Percentiles rank a stretch among this genome's conserved stretches.
Evolutionary conservation across 129 eudicot genomes (phyloP).

Genomic region (Tagetes patula): DNA sequence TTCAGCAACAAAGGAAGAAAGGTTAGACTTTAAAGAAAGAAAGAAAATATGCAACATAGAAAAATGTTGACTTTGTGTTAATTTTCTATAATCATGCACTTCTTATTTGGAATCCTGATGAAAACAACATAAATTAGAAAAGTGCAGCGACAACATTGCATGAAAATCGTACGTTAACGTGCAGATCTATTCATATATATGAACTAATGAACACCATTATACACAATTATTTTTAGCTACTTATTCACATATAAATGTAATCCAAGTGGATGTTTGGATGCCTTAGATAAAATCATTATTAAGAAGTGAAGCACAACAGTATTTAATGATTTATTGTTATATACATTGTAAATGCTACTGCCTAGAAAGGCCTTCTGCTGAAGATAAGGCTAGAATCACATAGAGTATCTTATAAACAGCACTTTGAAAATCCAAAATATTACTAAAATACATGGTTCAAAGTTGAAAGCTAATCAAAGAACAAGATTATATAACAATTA

Average conservation of each 20-base stretch:
- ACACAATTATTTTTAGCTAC: background rate
- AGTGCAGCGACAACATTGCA: background rate
- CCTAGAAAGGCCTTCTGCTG: background rate
- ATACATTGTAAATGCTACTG: background rate
- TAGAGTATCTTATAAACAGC: background rate
- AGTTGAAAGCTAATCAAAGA: background rate
- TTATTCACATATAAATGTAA: background rate
- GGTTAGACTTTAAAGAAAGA: background rate
- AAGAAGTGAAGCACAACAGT: background rate
- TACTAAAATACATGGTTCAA: background rate
- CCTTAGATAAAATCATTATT: background rate
- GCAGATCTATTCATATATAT: background rate
- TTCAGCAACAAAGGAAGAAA: constrained; percentile 16
- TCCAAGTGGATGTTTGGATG: background rate
- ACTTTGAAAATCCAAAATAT: constrained; percentile 19
- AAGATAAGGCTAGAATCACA: background rate
- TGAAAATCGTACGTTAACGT: background rate
- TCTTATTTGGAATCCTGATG: background rate
- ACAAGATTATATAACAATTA: background rate
- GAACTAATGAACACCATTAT: background rate
- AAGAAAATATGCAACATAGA: constrained; percentile 2
- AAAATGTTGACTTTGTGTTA: background rate
- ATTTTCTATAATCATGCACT: background rate
- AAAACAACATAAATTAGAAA: background rate
- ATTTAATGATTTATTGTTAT: background rate